A percentile compares a stretch with the other conserved stretches of the same genome.
These are phyloP conservation scores for Nemania sp. DNA, from an alignment of 2,329 filamentous ascomycete species.

Conservation along the genomic window DNA sequence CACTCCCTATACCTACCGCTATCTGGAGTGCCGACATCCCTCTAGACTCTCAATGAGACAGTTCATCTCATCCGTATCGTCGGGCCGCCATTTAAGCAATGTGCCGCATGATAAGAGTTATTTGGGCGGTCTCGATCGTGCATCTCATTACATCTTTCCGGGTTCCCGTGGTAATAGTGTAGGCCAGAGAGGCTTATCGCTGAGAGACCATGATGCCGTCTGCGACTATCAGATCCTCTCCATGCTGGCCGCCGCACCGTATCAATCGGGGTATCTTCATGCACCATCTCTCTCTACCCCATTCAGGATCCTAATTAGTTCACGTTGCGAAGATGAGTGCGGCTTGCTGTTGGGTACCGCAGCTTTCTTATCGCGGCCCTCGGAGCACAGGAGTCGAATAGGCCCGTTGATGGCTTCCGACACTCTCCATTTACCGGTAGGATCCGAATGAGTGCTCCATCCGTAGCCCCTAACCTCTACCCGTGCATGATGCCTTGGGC, in stretches of 20 bases:
- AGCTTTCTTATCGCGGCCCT: background rate
- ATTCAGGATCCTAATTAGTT: background rate
- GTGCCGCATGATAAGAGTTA: background rate
- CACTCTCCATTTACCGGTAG: background rate
- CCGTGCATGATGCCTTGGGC: constrained; percentile 25
- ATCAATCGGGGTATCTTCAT: background rate
- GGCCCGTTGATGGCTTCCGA: background rate
- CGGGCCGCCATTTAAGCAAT: constrained; percentile 1
- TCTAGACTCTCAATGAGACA: constrained; percentile 1
- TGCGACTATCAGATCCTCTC: background rate
- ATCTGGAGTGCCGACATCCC: background rate
- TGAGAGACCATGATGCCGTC: background rate
- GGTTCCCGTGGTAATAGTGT: background rate
- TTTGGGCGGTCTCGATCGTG: background rate
- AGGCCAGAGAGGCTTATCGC: background rate
- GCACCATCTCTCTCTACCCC: background rate
- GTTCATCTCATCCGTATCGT: background rate
- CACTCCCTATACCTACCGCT: background rate
- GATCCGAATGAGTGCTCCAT: constrained; percentile 18
- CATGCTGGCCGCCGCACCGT: background rate
- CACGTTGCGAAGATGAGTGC: background rate
- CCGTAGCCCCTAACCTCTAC: constrained; percentile 15
- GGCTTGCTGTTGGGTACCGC: background rate
- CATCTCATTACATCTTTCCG: background rate
- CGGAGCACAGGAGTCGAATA: background rate